These are phyloP conservation scores for Cladosporium sp. DNA, from an alignment of 2,329 filamentous ascomycete genomes.

Conservation along the genomic window DNA sequence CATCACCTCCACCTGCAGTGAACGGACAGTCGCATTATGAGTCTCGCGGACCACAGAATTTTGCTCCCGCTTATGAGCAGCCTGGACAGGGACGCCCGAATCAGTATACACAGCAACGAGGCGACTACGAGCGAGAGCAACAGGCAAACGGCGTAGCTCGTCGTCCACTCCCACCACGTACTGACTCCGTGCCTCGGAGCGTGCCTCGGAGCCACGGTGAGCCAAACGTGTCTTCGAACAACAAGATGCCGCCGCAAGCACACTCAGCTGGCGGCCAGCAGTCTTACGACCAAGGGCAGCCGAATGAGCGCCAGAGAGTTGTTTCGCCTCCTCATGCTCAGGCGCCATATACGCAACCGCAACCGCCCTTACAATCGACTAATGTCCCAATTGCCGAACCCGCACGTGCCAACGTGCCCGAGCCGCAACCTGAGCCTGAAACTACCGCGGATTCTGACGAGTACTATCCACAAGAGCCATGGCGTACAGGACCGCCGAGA, in stretches of 20 bases:
- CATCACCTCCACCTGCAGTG: background rate
- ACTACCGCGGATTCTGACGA: background rate
- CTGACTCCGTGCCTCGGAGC: background rate
- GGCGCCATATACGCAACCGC: background rate
- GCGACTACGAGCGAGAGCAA: background rate
- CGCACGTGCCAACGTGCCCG: background rate
- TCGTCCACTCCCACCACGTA: background rate
- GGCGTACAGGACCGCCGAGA: conserved; percentile 6
- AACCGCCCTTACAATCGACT: background rate
- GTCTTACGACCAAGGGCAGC: background rate
- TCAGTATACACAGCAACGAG: conserved; percentile 21
- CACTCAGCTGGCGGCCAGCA: background rate
- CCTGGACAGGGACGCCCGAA: conserved; percentile 19
- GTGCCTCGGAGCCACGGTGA: background rate
- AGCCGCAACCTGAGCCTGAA: background rate
- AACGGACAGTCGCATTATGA: conserved; percentile 4
- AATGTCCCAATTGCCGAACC: background rate
- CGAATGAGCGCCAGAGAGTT: background rate
- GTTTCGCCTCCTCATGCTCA: background rate
- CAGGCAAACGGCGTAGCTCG: background rate
- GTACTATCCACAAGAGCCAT: conserved; percentile 6
- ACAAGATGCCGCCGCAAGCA: background rate
- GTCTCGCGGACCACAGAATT: conserved; percentile 11
- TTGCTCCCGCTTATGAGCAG: conserved; percentile 14
- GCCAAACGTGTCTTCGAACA: background rate